Conservation (phyloP, 208 protist species). For the Leishmania guyanensis region DNA sequence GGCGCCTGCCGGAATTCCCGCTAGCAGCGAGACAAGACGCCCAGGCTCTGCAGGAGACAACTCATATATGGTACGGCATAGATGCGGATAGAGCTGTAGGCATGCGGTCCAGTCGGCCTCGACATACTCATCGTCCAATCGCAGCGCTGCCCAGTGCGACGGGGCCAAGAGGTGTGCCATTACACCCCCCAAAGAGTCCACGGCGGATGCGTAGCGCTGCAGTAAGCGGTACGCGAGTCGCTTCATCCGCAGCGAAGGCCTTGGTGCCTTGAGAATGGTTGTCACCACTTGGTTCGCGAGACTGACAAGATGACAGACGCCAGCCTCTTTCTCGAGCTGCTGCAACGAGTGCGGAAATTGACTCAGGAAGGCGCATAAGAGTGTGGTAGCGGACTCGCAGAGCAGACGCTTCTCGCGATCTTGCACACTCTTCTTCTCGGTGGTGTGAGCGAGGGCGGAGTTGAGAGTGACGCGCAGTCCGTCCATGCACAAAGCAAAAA, state of each 20-base stretch:
- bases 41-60: constrained; percentile 1
- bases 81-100: constrained; percentile 18
- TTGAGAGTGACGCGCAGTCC: constrained; percentile 15
- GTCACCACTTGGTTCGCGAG: constrained; percentile 13
- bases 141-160: constrained; percentile 11
- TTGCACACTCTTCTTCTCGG: background rate
- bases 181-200: constrained; percentile 11
- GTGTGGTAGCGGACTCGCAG: constrained; percentile 22
- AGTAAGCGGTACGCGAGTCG: constrained; percentile 17
- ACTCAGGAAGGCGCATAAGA: constrained; percentile 32
- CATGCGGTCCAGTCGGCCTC: constrained; percentile 9
- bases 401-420: constrained; percentile 17
- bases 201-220: constrained; percentile 29
- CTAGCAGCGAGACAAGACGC: constrained; percentile 6
- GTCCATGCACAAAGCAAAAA: constrained; percentile 25
- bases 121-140: constrained; percentile 9
- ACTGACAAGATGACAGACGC: constrained; percentile 9
- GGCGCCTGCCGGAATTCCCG: constrained; percentile 21
- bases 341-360: constrained; percentile 31
- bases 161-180: constrained; percentile 19
- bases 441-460: background rate
- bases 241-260: constrained; percentile 24
- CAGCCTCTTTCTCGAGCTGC: constrained; percentile 13
- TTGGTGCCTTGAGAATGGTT: constrained; percentile 5
- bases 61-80: constrained; percentile 10